phyloP scores from a whole-genome alignment of 805 yeast genomes.

The Maudiozyma barnettii region DNA sequence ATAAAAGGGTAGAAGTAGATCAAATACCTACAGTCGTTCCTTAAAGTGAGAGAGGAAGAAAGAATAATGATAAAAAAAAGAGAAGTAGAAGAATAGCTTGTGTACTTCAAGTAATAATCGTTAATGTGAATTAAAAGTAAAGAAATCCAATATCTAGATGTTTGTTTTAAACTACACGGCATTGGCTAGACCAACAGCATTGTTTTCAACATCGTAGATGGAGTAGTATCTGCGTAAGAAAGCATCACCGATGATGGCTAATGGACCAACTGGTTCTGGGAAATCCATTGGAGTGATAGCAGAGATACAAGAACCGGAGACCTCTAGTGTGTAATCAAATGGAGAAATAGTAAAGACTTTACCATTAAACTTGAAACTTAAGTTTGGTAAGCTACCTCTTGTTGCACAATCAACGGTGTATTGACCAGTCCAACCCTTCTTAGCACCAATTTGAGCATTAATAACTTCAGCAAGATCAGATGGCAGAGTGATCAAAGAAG shows the following conservation, averaged over 20 bases:
- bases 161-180: slow-evolving; percentile 36
- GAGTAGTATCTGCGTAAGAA: slow-evolving; percentile 94
- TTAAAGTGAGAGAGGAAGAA: too few relatives aligned
- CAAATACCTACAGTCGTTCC: background rate
- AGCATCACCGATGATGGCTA: slow-evolving; percentile 95
- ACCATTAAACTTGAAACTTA: slow-evolving; percentile 84
- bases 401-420: slow-evolving; percentile 83
- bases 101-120: too few relatives aligned
- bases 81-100: too few relatives aligned
- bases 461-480: slow-evolving; percentile 91
- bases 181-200: slow-evolving; percentile 90
- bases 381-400: slow-evolving; percentile 79
- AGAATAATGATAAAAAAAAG: too few relatives aligned
- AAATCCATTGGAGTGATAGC: slow-evolving; percentile 96
- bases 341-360: slow-evolving; percentile 85
- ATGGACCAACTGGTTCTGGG: slow-evolving; percentile 94
- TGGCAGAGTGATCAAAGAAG: slow-evolving; percentile 91
- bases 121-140: too few relatives aligned
- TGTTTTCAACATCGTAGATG: slow-evolving; percentile 77
- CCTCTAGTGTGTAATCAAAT: slow-evolving; percentile 88
- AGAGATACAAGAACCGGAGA: slow-evolving; percentile 90
- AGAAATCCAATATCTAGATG: too few relatives aligned
- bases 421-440: slow-evolving; percentile 96
- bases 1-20: background rate
- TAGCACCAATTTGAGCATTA: slow-evolving; percentile 94